Evolutionary conservation across 129 eudicot genomes (phyloP).

Genomic region (Escallonia herrerae): DNA sequence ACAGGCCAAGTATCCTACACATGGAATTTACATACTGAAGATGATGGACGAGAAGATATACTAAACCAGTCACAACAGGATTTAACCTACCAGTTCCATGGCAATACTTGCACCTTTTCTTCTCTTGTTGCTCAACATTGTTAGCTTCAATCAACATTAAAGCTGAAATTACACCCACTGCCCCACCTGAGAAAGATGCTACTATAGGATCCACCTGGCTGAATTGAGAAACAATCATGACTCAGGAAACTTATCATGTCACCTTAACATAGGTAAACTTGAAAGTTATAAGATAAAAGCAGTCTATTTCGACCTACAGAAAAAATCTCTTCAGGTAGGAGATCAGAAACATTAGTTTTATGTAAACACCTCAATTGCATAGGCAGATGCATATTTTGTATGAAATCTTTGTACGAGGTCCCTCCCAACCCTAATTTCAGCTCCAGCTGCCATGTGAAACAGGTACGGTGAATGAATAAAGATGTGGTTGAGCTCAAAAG

Average conservation of each 20-base stretch:
- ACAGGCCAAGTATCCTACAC: conserved; percentile 85
- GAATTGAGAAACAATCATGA: conserved; percentile 15
- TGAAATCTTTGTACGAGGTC: conserved; percentile 86
- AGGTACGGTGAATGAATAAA: background rate
- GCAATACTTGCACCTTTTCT: conserved; percentile 93
- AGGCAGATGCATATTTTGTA: conserved; percentile 80
- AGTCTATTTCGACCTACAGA: too few relatives aligned
- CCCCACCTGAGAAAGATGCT: conserved; percentile 97
- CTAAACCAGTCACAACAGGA: too few relatives aligned
- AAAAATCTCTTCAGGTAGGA: background rate
- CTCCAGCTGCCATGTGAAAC: conserved; percentile 59
- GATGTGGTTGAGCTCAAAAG: conserved; percentile 2
- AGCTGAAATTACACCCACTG: conserved; percentile 94
- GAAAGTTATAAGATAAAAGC: too few relatives aligned
- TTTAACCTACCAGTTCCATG: conserved; percentile 76
- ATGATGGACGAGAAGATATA: too few relatives aligned
- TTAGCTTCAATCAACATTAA: conserved; percentile 86
- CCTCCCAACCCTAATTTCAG: conserved; percentile 92
- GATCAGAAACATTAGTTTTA: background rate
- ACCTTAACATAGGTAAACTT: background rate
- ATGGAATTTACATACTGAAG: background rate
- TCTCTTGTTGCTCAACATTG: conserved; percentile 91
- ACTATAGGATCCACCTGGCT: conserved; percentile 98
- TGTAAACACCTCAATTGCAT: conserved; percentile 67
- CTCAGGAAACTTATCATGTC: conserved; percentile 2